A percentile compares a stretch with the other conserved stretches of the same genome.
Evolutionary conservation across 768 basidiomycete species (phyloP).

Genomic region (Kwoniella shandongensis): DNA sequence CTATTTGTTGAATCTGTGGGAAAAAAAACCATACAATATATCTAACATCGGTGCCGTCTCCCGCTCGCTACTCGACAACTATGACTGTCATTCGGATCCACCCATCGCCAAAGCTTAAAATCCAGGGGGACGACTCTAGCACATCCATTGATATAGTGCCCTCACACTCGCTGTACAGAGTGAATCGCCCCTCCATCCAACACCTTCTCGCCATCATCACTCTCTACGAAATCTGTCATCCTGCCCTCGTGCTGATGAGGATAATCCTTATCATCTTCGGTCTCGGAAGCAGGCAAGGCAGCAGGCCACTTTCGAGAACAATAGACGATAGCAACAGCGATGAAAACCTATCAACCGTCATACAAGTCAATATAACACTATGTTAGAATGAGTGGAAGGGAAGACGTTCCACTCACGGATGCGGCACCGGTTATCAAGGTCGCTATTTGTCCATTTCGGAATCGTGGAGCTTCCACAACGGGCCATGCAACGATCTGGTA

Average conservation of each 20-base stretch:
- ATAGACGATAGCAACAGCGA: conserved; percentile 23
- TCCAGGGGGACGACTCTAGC: no score
- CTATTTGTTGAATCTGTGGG: no score
- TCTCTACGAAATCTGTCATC: not conserved
- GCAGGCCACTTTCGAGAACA: conserved; percentile 21
- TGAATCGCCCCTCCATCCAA: conserved; percentile 1
- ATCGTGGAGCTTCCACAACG: conserved; percentile 69
- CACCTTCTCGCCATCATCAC: conserved; percentile 1
- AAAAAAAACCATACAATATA: no score
- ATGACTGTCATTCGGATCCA: no score
- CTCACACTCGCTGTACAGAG: not conserved
- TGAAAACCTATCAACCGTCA: not conserved
- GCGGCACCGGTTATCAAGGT: conserved; percentile 43
- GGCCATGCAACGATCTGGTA: conserved; percentile 61
- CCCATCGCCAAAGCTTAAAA: no score
- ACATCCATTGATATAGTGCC: no score
- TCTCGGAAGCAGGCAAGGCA: conserved; percentile 13
- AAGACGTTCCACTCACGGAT: conserved; percentile 7
- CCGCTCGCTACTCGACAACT: no score
- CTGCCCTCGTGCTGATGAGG: conserved; percentile 11
- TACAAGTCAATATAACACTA: not conserved
- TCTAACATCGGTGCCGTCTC: no score
- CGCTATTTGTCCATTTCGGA: conserved; percentile 63
- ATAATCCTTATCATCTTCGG: no score
- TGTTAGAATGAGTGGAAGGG: not conserved